A percentile compares a stretch with the other conserved stretches of the same genome.
Conservation (phyloP, 257 asterid genomes). For the Anisodus acutangulus region DNA sequence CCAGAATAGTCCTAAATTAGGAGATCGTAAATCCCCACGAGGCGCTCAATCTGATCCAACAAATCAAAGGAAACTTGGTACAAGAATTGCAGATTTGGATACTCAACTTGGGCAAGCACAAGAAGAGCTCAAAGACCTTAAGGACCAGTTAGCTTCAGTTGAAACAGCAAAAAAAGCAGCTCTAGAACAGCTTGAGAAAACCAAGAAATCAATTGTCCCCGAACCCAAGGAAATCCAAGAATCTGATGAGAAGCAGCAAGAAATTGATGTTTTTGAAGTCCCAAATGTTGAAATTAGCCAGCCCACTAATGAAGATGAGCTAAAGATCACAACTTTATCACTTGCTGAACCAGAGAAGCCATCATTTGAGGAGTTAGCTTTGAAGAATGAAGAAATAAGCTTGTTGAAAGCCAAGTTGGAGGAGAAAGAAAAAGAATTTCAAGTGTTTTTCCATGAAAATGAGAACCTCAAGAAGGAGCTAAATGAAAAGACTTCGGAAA, state of each 20-base stretch:
- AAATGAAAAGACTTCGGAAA: constrained; percentile 46
- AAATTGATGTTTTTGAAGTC: constrained; percentile 29
- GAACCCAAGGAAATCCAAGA: constrained; percentile 36
- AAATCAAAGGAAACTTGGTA: constrained; percentile 79
- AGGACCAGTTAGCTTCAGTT: constrained; percentile 66
- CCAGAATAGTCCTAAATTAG: constrained; percentile 66
- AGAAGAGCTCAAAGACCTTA: constrained; percentile 71
- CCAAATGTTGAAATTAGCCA: constrained; percentile 33
- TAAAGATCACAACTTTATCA: constrained; percentile 30
- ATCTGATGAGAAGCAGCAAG: background rate
- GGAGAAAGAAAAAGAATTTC: constrained; percentile 57
- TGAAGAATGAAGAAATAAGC: constrained; percentile 56
- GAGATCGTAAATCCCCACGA: constrained; percentile 63
- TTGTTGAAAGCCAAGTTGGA: constrained; percentile 49
- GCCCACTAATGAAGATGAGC: constrained; percentile 36
- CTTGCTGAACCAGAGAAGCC: constrained; percentile 43
- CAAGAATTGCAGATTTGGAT: constrained; percentile 83
- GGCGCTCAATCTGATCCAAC: constrained; percentile 53
- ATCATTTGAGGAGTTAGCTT: constrained; percentile 45
- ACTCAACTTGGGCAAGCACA: constrained; percentile 94
- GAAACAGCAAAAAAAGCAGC: constrained; percentile 72
- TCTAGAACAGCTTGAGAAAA: constrained; percentile 63
- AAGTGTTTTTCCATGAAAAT: constrained; percentile 50
- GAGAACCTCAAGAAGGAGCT: constrained; percentile 50
- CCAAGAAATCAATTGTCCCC: constrained; percentile 46